Conservation (phyloP, 306 rosid genomes). For the Betula pendula region DNA sequence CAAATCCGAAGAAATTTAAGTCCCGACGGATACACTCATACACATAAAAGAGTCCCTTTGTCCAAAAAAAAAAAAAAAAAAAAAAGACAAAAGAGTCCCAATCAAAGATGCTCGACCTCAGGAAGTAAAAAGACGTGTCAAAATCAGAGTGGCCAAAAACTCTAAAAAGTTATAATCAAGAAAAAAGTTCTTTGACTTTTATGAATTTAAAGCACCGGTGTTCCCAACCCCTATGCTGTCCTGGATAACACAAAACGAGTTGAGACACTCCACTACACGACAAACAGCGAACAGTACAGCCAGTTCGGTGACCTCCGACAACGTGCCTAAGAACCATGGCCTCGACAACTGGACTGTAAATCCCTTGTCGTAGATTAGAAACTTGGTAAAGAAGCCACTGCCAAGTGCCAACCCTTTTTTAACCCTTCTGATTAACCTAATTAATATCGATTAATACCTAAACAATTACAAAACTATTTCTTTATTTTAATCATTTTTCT, state of each 20-base stretch:
- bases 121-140: slow-evolving; percentile 28
- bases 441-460: slow-evolving; percentile 16
- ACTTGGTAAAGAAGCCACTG: slow-evolving; percentile 40
- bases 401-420: not conserved
- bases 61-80: no score
- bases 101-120: slow-evolving; percentile 22
- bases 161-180: slow-evolving; percentile 19
- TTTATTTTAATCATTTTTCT: slow-evolving; percentile 26
- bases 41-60: no score
- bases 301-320: slow-evolving; percentile 24
- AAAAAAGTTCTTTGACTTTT: slow-evolving; percentile 44
- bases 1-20: no score
- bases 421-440: slow-evolving; percentile 12
- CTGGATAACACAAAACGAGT: slow-evolving; percentile 19
- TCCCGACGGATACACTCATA: no score
- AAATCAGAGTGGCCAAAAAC: slow-evolving; percentile 23
- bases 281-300: slow-evolving; percentile 28
- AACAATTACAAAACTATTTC: not conserved
- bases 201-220: not conserved
- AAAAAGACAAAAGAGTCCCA: slow-evolving; percentile 1
- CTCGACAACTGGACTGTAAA: slow-evolving; percentile 29
- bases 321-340: slow-evolving; percentile 19
- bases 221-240: slow-evolving; percentile 8
- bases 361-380: not conserved
- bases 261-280: slow-evolving; percentile 44